Conservation (phyloP, 805 yeast genomes). For the Ogataea allantospora region DNA sequence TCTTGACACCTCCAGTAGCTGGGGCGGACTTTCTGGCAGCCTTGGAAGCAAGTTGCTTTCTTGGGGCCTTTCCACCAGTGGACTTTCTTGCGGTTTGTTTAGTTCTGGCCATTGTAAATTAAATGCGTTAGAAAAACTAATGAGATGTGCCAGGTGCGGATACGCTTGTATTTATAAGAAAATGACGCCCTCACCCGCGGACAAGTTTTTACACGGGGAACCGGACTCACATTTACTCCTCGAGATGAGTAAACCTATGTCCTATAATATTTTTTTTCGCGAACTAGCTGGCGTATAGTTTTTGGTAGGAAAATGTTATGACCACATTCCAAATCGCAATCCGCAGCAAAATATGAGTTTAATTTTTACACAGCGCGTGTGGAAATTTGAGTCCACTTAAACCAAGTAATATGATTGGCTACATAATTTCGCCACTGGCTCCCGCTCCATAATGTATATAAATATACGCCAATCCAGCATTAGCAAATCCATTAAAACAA, state of each 20-base stretch:
- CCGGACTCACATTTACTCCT: conserved; percentile 9
- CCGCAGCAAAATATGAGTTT: conserved; percentile 7
- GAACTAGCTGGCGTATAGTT: conserved; percentile 14
- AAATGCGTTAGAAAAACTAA: conserved; percentile 9
- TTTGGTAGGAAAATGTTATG: conserved; percentile 5
- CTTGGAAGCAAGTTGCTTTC: conserved; percentile 89
- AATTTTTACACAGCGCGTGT: conserved; percentile 13
- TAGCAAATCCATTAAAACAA: conserved; percentile 5
- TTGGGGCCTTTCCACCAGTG: conserved; percentile 95
- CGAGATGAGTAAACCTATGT: conserved; percentile 11
- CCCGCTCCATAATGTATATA: conserved; percentile 6
- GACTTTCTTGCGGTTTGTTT: conserved; percentile 94
- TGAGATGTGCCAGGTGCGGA: conserved; percentile 9
- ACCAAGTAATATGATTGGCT: conserved; percentile 10
- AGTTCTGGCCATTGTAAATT: conserved; percentile 76
- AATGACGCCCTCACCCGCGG: conserved; percentile 5
- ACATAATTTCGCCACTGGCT: background rate
- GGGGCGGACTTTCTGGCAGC: conserved; percentile 94
- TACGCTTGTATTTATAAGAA: conserved; percentile 10
- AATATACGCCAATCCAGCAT: conserved; percentile 3
- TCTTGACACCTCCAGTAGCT: conserved; percentile 89
- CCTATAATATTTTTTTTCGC: conserved; percentile 12
- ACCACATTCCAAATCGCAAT: conserved; percentile 10
- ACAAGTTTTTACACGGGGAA: conserved; percentile 8
- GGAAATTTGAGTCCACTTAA: conserved; percentile 12